Evolutionary conservation across 148 eudicot species (phyloP).

Genomic region (Nepenthes mirabilis): DNA sequence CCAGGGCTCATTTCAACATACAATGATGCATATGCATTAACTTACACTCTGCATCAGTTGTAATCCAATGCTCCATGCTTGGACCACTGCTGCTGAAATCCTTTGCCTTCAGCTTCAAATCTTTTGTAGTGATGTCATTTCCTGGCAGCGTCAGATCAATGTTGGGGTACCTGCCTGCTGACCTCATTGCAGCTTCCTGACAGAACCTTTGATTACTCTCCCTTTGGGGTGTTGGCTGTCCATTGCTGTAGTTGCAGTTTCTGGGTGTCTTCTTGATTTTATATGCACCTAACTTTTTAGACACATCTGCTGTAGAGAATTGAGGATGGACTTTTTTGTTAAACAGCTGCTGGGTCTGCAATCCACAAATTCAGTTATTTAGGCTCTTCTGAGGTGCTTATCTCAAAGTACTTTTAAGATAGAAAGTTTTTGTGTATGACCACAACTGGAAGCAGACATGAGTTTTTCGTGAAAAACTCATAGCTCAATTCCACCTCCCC

Average conservation of each 20-base stretch:
- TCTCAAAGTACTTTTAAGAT: too few relatives aligned
- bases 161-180: constrained; percentile 8
- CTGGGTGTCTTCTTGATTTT: constrained; percentile 9
- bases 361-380: background rate
- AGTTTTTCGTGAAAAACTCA: background rate
- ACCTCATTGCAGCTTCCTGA: constrained; percentile 3
- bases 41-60: constrained; percentile 82
- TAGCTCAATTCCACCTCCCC: too few relatives aligned
- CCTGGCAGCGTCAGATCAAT: constrained; percentile 11
- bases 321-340: constrained; percentile 45
- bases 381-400: too few relatives aligned
- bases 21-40: constrained; percentile 8
- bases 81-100: constrained; percentile 5
- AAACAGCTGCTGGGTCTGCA: constrained; percentile 28
- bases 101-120: constrained; percentile 3
- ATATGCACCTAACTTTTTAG: constrained; percentile 7
- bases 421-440: too few relatives aligned
- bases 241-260: constrained; percentile 3
- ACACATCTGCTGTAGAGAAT: constrained; percentile 14
- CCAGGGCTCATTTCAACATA: background rate
- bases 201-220: constrained; percentile 8
- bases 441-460: background rate
- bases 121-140: constrained; percentile 7
- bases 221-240: constrained; percentile 9
- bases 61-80: constrained; percentile 55